phyloP scores from a whole-genome alignment of 1,284 basidiomycete species.

The Prillingera fragicola region DNA sequence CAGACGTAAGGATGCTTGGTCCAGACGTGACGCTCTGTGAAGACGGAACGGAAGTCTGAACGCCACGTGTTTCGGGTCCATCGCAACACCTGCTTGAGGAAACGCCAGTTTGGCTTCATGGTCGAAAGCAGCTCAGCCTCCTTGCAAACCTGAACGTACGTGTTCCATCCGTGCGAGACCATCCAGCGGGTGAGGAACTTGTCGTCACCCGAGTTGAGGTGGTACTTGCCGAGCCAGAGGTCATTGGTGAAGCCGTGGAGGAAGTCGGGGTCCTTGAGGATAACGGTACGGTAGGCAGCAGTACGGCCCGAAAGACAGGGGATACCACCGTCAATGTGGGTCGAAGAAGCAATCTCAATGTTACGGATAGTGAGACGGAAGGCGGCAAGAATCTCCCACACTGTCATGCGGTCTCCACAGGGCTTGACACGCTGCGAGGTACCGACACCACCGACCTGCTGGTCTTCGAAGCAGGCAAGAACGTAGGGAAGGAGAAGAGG shows the following conservation, averaged over 20 bases:
- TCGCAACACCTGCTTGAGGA: slow-evolving; percentile 82
- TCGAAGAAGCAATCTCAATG: slow-evolving; percentile 80
- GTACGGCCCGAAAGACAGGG: slow-evolving; percentile 87
- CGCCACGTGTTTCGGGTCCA: slow-evolving; percentile 94
- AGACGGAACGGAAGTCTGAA: slow-evolving; percentile 76
- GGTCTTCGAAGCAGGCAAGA: slow-evolving; percentile 87
- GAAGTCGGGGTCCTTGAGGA: slow-evolving; percentile 88
- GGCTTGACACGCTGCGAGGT: slow-evolving; percentile 83
- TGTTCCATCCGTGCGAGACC: slow-evolving; percentile 88
- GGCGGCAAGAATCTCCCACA: slow-evolving; percentile 88
- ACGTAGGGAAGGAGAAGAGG: slow-evolving; percentile 75
- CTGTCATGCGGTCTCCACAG: slow-evolving; percentile 68
- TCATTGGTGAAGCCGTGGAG: slow-evolving; percentile 87
- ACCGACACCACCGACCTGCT: slow-evolving; percentile 83
- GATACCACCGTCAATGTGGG: slow-evolving; percentile 85
- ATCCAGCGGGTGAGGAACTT: slow-evolving; percentile 95
- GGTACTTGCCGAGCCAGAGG: slow-evolving; percentile 85
- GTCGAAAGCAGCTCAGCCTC: slow-evolving; percentile 84
- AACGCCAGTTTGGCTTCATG: slow-evolving; percentile 94
- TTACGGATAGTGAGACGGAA: slow-evolving; percentile 87
- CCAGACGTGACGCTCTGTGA: slow-evolving; percentile 82
- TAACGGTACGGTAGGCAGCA: slow-evolving; percentile 84
- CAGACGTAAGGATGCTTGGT: slow-evolving; percentile 82
- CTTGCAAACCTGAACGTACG: slow-evolving; percentile 83
- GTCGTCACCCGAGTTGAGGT: slow-evolving; percentile 86